Percentiles rank a stretch among this genome's conserved stretches.
Conservation (phyloP, 768 basidiomycete genomes). For the Tephrocybe rancida region DNA sequence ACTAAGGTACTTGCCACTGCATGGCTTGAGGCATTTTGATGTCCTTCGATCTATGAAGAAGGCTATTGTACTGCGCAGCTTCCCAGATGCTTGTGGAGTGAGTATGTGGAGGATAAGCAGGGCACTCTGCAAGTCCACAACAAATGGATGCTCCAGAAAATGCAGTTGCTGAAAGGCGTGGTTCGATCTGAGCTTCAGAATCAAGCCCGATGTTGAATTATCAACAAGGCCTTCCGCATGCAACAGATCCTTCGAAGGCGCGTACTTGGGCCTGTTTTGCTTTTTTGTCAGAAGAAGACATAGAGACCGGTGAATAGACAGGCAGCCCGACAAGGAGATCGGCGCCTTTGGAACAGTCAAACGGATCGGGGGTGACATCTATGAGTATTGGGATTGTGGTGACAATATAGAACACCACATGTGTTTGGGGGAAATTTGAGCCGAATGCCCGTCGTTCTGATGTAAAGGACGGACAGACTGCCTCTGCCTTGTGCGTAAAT, state of each 20-base stretch:
- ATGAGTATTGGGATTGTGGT: neutral
- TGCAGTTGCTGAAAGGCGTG: neutral
- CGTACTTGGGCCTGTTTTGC: neutral
- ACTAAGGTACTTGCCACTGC: conserved; percentile 1
- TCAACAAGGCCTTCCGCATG: neutral
- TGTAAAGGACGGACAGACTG: neutral
- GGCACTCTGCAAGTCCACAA: neutral
- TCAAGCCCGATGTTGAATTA: neutral
- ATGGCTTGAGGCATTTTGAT: neutral
- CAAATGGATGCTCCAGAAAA: conserved; percentile 10
- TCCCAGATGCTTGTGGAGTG: neutral
- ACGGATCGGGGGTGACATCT: conserved; percentile 4
- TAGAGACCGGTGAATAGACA: neutral
- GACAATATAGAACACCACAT: conserved; percentile 4
- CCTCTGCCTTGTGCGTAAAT: neutral
- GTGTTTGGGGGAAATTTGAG: neutral
- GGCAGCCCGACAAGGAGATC: neutral
- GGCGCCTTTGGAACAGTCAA: neutral
- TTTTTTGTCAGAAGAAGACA: neutral
- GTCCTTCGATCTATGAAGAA: neutral
- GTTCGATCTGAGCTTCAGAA: neutral
- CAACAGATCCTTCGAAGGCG: neutral
- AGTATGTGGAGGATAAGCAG: neutral
- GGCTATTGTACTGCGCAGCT: neutral
- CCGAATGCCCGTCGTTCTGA: neutral